A percentile compares a stretch with the other conserved stretches of the same genome.
Conservation (phyloP, 2,329 filamentous ascomycete species). For the Lachnellula hyalina region DNA sequence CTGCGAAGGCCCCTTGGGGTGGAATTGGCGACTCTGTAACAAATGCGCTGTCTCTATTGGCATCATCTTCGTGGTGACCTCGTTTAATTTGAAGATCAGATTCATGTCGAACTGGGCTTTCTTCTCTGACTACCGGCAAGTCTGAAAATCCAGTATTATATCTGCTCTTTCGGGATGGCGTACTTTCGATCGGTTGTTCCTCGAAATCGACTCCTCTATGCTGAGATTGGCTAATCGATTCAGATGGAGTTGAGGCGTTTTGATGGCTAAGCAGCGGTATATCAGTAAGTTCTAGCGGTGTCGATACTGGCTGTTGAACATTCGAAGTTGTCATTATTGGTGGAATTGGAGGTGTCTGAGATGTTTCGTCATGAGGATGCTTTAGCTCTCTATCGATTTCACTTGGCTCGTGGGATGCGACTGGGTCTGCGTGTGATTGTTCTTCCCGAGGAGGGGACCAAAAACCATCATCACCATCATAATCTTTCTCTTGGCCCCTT, state of each 20-base stretch:
- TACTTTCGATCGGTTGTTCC: slow-evolving; percentile 9
- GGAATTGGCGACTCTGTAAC: slow-evolving; percentile 41
- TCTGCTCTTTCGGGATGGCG: slow-evolving; percentile 11
- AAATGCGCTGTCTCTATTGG: slow-evolving; percentile 47
- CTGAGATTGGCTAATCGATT: not conserved
- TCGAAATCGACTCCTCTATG: slow-evolving; percentile 3
- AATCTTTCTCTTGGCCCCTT: slow-evolving; percentile 15
- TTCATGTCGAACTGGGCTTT: slow-evolving; percentile 15
- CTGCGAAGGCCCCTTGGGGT: slow-evolving; percentile 27
- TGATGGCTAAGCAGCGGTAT: not conserved
- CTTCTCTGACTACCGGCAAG: slow-evolving; percentile 27
- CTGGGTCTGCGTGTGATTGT: slow-evolving; percentile 1
- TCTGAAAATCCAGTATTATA: slow-evolving; percentile 20
- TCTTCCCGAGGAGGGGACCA: slow-evolving; percentile 29
- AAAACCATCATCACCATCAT: slow-evolving; percentile 27
- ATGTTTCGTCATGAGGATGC: not conserved
- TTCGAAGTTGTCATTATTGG: slow-evolving; percentile 1
- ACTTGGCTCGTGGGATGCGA: slow-evolving; percentile 6
- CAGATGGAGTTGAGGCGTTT: slow-evolving; percentile 3
- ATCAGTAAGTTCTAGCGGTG: not conserved
- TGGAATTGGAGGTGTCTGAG: not conserved
- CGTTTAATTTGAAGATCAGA: slow-evolving; percentile 8
- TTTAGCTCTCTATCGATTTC: not conserved
- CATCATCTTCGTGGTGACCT: slow-evolving; percentile 8
- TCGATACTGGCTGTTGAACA: not conserved